These are phyloP conservation scores for Penicillium frequentans DNA, from an alignment of 2,329 filamentous ascomycete genomes.

Conservation along the genomic window DNA sequence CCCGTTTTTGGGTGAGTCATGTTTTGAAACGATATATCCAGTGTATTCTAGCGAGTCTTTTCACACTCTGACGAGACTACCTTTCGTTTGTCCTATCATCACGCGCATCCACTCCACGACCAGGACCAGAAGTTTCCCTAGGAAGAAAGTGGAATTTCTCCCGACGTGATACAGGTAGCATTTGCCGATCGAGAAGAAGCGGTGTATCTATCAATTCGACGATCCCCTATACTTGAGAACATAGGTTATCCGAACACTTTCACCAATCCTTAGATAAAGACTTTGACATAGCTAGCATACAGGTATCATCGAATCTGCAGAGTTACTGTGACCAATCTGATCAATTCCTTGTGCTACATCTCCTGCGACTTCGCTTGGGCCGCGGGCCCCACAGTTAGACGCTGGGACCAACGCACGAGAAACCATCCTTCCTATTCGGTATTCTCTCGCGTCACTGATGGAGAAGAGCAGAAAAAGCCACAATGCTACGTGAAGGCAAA, in stretches of 20 bases:
- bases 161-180: constrained; percentile 41
- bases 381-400: constrained; percentile 1
- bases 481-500: background rate
- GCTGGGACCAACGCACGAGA: background rate
- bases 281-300: background rate
- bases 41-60: too few species aligned
- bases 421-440: background rate
- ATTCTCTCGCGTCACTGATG: background rate
- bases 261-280: background rate
- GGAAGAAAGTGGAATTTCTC: background rate
- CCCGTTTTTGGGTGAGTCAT: too few species aligned
- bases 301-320: background rate
- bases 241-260: background rate
- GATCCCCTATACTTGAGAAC: constrained; percentile 52
- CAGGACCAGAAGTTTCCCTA: background rate
- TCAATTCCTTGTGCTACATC: constrained; percentile 11
- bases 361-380: background rate
- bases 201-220: constrained; percentile 55
- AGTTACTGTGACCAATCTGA: constrained; percentile 35
- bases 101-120: background rate
- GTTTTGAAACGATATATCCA: too few species aligned
- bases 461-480: background rate
- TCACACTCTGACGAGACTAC: too few species aligned
- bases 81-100: background rate
- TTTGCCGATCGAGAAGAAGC: constrained; percentile 36